These are phyloP conservation scores for Ustilago sp. DNA, from an alignment of 1,284 basidiomycete genomes.

Conservation along the genomic window DNA sequence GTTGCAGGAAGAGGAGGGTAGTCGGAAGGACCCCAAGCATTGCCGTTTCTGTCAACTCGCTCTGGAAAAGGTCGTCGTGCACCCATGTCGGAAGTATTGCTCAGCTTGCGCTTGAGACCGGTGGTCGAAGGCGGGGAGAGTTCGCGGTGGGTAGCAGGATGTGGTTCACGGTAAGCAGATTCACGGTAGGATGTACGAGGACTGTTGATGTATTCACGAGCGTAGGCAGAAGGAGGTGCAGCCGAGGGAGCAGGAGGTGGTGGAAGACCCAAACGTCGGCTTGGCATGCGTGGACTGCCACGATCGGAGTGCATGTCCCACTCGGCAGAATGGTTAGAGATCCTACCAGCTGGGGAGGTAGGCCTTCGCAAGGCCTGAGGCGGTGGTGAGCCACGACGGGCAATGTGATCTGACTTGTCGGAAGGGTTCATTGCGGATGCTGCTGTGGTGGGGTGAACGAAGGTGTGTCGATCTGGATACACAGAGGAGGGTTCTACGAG, in stretches of 20 bases:
- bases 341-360: slow-evolving; percentile 34
- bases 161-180: slow-evolving; percentile 33
- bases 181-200: slow-evolving; percentile 36
- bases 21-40: slow-evolving; percentile 24
- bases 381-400: slow-evolving; percentile 27
- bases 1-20: slow-evolving; percentile 15
- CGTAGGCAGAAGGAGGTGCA: slow-evolving; percentile 20
- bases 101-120: slow-evolving; percentile 39
- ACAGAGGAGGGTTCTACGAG: not conserved
- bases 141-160: slow-evolving; percentile 21
- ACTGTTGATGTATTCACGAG: slow-evolving; percentile 37
- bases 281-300: slow-evolving; percentile 34
- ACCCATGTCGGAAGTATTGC: slow-evolving; percentile 35
- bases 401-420: slow-evolving; percentile 24
- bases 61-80: slow-evolving; percentile 21
- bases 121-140: slow-evolving; percentile 25
- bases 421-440: slow-evolving; percentile 19
- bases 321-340: slow-evolving; percentile 47
- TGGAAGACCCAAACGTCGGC: slow-evolving; percentile 22
- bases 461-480: not conserved
- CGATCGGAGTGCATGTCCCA: slow-evolving; percentile 45
- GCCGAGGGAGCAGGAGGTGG: slow-evolving; percentile 12
- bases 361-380: slow-evolving; percentile 36
- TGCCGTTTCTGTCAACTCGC: slow-evolving; percentile 32
- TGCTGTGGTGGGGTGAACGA: not conserved